Conservation (phyloP, 176 grass and related monocot genomes). For the Triticum turgidum region DNA sequence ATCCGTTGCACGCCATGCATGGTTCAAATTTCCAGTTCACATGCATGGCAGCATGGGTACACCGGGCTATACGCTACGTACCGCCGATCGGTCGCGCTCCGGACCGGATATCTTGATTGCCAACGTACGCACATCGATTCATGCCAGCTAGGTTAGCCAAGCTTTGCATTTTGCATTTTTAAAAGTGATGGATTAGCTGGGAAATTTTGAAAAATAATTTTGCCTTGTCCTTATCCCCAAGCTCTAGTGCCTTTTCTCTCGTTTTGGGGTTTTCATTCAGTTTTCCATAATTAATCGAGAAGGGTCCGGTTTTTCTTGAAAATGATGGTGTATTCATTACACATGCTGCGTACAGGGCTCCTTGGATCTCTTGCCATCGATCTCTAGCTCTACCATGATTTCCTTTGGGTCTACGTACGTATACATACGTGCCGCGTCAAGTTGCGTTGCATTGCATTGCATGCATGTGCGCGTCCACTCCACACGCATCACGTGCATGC, state of each 20-base stretch:
- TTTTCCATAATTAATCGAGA: too few species aligned
- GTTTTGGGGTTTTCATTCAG: too few species aligned
- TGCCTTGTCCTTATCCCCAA: too few species aligned
- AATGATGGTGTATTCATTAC: too few species aligned
- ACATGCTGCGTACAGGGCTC: too few species aligned
- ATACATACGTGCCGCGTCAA: neutral
- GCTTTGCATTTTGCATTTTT: neutral
- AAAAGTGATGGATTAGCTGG: neutral
- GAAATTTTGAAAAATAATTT: too few species aligned
- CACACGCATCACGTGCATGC: neutral
- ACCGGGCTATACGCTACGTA: neutral
- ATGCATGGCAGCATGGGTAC: neutral
- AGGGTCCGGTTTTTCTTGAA: too few species aligned
- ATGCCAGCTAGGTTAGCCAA: too few species aligned
- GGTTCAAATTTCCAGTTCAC: slow-evolving; percentile 29
- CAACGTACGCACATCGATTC: neutral
- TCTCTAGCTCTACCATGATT: neutral
- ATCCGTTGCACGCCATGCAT: too few species aligned
- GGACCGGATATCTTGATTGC: neutral
- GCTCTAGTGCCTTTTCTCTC: too few species aligned
- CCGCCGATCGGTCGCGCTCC: neutral
- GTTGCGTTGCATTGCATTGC: neutral
- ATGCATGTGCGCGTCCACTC: neutral
- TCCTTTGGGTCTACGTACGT: neutral
- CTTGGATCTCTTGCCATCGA: too few species aligned